Percentiles rank a stretch among this genome's conserved stretches.
Conservation (phyloP, 83 land plant species). For the Picea abies region DNA sequence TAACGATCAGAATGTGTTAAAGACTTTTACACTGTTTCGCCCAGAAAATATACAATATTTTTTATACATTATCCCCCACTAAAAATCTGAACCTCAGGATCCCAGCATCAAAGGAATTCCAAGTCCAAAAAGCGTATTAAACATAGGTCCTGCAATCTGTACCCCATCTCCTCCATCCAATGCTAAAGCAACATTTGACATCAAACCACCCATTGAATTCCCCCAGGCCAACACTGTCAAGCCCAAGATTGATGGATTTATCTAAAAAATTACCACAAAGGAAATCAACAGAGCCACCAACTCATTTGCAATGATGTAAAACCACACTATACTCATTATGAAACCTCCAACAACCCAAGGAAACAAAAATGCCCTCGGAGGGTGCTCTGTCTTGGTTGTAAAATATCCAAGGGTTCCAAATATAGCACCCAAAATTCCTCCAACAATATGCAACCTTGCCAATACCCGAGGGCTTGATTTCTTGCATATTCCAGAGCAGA, state of each 20-base stretch:
- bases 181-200: conserved; percentile 77
- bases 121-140: conserved; percentile 75
- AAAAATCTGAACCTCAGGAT: conserved; percentile 20
- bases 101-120: conserved; percentile 71
- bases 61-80: too few species aligned
- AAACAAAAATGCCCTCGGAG: conserved; percentile 58
- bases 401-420: conserved; percentile 59
- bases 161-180: conserved; percentile 76
- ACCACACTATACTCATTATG: conserved; percentile 87
- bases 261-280: conserved; percentile 62
- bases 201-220: conserved; percentile 89
- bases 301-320: conserved; percentile 82
- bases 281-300: conserved; percentile 73
- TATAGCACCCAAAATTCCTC: conserved; percentile 32
- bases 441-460: conserved; percentile 24
- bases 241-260: conserved; percentile 79
- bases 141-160: conserved; percentile 93
- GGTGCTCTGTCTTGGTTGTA: conserved; percentile 56
- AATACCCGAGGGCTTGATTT: conserved; percentile 18
- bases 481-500: conserved; percentile 48
- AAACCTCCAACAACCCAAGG: conserved; percentile 89
- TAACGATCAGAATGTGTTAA: too few species aligned
- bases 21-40: neutral
- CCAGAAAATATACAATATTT: too few species aligned
- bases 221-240: conserved; percentile 89